Evolutionary conservation across 495 filamentous ascomycete genomes (phyloP).

Genomic region (Aspergillus steynii): DNA sequence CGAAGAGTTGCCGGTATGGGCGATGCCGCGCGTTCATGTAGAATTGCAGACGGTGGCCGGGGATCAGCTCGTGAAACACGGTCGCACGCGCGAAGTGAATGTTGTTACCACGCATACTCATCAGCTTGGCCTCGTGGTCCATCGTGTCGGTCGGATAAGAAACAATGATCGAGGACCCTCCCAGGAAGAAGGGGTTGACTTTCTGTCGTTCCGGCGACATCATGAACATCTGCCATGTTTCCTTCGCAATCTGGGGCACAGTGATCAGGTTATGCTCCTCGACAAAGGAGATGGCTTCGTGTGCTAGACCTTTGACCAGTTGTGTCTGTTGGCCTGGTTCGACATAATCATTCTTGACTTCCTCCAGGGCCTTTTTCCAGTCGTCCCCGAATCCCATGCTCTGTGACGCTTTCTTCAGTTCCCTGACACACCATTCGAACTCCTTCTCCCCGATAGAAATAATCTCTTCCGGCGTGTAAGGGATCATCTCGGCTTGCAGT

Average conservation of each 20-base stretch:
- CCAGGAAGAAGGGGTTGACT: constrained; percentile 55
- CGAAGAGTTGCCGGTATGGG: constrained; percentile 48
- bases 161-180: constrained; percentile 47
- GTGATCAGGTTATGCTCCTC: constrained; percentile 47
- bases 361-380: constrained; percentile 51
- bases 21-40: constrained; percentile 40
- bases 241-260: constrained; percentile 47
- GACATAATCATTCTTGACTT: constrained; percentile 53
- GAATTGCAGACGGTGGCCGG: constrained; percentile 53
- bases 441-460: background rate
- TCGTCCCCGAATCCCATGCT: constrained; percentile 27
- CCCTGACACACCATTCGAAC: background rate
- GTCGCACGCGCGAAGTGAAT: constrained; percentile 51
- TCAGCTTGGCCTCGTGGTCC: constrained; percentile 50
- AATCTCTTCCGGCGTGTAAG: background rate
- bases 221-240: constrained; percentile 53
- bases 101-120: constrained; percentile 56
- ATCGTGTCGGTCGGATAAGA: constrained; percentile 51
- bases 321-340: constrained; percentile 46
- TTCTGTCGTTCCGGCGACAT: constrained; percentile 49
- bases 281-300: background rate
- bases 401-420: constrained; percentile 27
- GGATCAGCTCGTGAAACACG: constrained; percentile 57
- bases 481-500: background rate
- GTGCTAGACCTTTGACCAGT: constrained; percentile 37